These are phyloP conservation scores for Aspergillus texensis DNA, from an alignment of 2,329 filamentous ascomycete genomes.

Conservation along the genomic window DNA sequence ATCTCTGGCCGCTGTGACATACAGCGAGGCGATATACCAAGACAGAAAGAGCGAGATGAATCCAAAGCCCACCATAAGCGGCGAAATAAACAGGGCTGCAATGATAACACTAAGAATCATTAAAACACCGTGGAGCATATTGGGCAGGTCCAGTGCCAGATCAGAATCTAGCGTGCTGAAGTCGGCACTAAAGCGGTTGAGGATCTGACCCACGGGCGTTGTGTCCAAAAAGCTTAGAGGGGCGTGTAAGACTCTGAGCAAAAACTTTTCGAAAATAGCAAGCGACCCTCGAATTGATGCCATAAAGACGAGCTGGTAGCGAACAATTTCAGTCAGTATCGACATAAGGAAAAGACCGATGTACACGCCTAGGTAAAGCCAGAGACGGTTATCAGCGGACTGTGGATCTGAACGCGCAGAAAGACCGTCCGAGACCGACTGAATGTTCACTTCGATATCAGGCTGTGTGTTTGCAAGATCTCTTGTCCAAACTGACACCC, in stretches of 20 bases:
- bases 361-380: constrained; percentile 8
- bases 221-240: constrained; percentile 78
- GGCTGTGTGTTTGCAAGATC: neutral
- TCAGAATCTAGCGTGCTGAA: constrained; percentile 72
- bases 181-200: constrained; percentile 77
- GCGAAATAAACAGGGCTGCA: constrained; percentile 8
- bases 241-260: constrained; percentile 68
- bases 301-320: constrained; percentile 64
- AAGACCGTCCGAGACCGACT: neutral
- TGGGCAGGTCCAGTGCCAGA: constrained; percentile 63
- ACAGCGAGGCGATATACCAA: constrained; percentile 52
- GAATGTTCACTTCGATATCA: neutral
- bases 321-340: constrained; percentile 39
- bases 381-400: neutral
- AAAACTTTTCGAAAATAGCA: constrained; percentile 67
- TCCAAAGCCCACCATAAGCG: constrained; percentile 7
- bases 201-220: constrained; percentile 71
- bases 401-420: neutral
- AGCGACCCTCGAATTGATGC: constrained; percentile 72
- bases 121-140: constrained; percentile 62
- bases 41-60: constrained; percentile 7
- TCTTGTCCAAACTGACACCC: constrained; percentile 9
- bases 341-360: constrained; percentile 7
- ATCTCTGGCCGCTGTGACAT: constrained; percentile 69
- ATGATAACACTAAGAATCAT: constrained; percentile 67